A percentile compares a stretch with the other conserved stretches of the same genome.
These are phyloP conservation scores for Hypseocharis bilobata DNA, from an alignment of 441 rosid genomes.

Conservation along the genomic window DNA sequence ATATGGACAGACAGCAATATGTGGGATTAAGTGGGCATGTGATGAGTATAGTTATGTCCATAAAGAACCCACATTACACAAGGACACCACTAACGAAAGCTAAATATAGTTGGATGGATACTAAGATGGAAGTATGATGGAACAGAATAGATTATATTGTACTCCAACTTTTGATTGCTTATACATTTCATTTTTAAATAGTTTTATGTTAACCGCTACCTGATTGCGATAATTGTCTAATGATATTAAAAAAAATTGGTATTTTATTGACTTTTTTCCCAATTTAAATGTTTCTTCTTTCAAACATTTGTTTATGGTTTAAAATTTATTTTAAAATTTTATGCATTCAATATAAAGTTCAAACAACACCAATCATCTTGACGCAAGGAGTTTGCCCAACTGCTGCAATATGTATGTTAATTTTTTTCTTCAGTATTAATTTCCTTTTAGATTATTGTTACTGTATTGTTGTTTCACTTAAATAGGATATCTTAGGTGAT, in stretches of 20 bases:
- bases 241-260: background rate
- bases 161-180: background rate
- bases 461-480: no score
- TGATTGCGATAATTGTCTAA: background rate
- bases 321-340: no score
- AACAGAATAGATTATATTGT: background rate
- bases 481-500: no score
- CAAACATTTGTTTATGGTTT: no score
- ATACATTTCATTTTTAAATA: background rate
- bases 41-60: constrained; percentile 35
- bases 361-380: no score
- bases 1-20: constrained; percentile 24
- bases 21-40: constrained; percentile 32
- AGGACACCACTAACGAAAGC: background rate
- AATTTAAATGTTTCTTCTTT: no score
- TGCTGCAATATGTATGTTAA: no score
- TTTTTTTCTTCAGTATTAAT: no score
- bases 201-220: background rate
- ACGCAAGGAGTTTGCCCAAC: no score
- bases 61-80: constrained; percentile 47
- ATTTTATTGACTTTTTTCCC: background rate
- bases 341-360: no score
- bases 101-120: background rate
- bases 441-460: no score
- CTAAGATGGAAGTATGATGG: background rate